Evolutionary conservation across 768 basidiomycete species (phyloP).

Genomic region (Lactarius indigo): DNA sequence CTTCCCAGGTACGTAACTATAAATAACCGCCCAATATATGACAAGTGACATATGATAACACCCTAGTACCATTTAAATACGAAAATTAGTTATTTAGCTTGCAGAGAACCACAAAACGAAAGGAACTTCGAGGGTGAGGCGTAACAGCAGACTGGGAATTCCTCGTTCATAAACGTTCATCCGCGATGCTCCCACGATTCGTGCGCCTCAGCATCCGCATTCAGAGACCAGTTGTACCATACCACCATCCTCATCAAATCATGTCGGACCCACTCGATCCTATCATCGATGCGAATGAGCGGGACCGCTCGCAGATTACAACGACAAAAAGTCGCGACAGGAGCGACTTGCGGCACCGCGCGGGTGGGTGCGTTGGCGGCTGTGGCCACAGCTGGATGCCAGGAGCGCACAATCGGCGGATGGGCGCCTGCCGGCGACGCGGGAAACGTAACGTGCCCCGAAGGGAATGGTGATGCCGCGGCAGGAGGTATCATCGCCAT

Average conservation of each 20-base stretch:
- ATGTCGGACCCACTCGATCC: slow-evolving; percentile 16
- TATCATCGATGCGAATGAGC: slow-evolving; percentile 8
- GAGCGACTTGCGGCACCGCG: background rate
- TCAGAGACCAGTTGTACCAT: slow-evolving; percentile 6
- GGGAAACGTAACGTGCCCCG: background rate
- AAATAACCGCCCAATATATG: too few species aligned
- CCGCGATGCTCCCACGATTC: background rate
- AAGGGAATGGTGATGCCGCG: background rate
- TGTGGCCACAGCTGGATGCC: background rate
- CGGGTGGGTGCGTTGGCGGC: background rate
- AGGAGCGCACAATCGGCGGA: background rate
- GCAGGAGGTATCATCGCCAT: background rate
- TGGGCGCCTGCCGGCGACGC: background rate
- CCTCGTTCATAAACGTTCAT: background rate
- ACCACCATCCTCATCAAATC: slow-evolving; percentile 13
- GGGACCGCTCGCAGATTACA: background rate
- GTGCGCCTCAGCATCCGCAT: slow-evolving; percentile 12
- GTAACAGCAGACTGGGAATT: background rate
- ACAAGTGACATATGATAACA: too few species aligned
- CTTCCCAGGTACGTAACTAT: background rate
- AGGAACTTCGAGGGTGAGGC: background rate
- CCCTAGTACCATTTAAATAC: too few species aligned
- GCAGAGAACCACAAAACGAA: background rate
- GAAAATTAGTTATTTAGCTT: background rate
- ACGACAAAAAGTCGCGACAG: background rate